These are phyloP conservation scores for Fusarium subtropicale DNA, from an alignment of 2,329 filamentous ascomycete genomes.

Conservation along the genomic window DNA sequence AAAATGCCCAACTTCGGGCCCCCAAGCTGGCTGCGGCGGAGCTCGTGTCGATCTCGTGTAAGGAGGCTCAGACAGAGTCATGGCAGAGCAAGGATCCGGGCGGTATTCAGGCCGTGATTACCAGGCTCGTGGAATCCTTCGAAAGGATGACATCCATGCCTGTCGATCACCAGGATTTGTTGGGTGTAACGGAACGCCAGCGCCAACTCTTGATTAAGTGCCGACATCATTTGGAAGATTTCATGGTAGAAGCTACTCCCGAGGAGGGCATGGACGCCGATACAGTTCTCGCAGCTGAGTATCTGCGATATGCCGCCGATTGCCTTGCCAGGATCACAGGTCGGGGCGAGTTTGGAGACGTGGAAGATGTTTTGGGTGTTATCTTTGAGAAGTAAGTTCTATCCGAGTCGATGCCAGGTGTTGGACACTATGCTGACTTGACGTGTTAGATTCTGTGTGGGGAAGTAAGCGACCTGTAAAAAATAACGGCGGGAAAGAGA, in stretches of 20 bases:
- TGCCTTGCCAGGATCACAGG: slow-evolving; percentile 90
- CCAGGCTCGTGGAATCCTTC: slow-evolving; percentile 76
- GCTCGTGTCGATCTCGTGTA: slow-evolving; percentile 75
- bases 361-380: slow-evolving; percentile 94
- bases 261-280: slow-evolving; percentile 69
- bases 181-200: slow-evolving; percentile 93
- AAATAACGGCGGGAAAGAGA: not conserved
- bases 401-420: slow-evolving; percentile 3
- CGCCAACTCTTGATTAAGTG: slow-evolving; percentile 82
- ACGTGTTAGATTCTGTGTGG: slow-evolving; percentile 58
- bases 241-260: slow-evolving; percentile 69
- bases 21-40: slow-evolving; percentile 51
- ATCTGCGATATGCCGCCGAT: slow-evolving; percentile 82
- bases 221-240: slow-evolving; percentile 76
- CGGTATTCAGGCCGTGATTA: slow-evolving; percentile 75
- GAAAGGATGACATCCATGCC: slow-evolving; percentile 75
- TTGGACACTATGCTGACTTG: slow-evolving; percentile 33
- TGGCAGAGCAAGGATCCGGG: slow-evolving; percentile 63
- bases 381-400: slow-evolving; percentile 92
- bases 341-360: slow-evolving; percentile 84
- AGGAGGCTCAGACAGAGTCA: slow-evolving; percentile 59
- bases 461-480: slow-evolving; percentile 51
- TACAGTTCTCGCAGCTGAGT: slow-evolving; percentile 90
- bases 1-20: slow-evolving; percentile 27
- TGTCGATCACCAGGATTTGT: slow-evolving; percentile 80